These are phyloP conservation scores for Fraxinus pennsylvanica DNA, from an alignment of 257 asterid genomes.

Conservation along the genomic window DNA sequence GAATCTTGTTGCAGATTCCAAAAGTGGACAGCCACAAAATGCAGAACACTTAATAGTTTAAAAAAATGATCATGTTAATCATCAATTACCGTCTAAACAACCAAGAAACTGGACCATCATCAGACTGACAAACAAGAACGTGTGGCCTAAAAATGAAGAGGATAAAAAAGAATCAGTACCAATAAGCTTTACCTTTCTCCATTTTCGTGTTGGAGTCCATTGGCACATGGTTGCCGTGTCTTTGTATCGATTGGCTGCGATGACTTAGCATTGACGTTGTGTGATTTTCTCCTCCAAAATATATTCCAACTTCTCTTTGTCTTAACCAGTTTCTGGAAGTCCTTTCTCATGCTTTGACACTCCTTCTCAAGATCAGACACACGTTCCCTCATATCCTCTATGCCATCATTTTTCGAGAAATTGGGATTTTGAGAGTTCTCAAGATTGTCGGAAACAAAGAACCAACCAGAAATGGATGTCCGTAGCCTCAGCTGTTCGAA, in stretches of 20 bases:
- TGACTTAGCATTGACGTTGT: slow-evolving; percentile 22
- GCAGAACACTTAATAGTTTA: background rate
- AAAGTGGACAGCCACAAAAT: background rate
- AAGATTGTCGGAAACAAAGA: slow-evolving; percentile 70
- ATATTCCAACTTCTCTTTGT: slow-evolving; percentile 70
- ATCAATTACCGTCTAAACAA: background rate
- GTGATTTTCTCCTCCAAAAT: slow-evolving; percentile 67
- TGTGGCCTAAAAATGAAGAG: background rate
- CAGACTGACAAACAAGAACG: background rate
- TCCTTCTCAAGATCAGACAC: slow-evolving; percentile 83
- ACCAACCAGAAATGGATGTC: slow-evolving; percentile 89
- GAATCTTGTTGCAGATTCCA: background rate
- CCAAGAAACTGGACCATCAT: background rate
- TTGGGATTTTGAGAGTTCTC: slow-evolving; percentile 56
- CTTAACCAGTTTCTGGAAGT: slow-evolving; percentile 61
- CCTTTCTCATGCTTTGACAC: slow-evolving; percentile 71
- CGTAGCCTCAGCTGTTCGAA: slow-evolving; percentile 84
- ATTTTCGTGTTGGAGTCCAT: slow-evolving; percentile 9
- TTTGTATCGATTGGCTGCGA: background rate
- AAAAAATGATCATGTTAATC: background rate
- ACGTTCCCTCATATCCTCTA: slow-evolving; percentile 72
- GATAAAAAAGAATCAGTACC: background rate
- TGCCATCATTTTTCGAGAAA: slow-evolving; percentile 38
- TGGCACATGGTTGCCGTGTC: background rate
- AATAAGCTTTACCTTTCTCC: background rate